Base-by-base conservation (phyloP, 2,329 filamentous ascomycete species). In the Verticillium longisporum region DNA sequence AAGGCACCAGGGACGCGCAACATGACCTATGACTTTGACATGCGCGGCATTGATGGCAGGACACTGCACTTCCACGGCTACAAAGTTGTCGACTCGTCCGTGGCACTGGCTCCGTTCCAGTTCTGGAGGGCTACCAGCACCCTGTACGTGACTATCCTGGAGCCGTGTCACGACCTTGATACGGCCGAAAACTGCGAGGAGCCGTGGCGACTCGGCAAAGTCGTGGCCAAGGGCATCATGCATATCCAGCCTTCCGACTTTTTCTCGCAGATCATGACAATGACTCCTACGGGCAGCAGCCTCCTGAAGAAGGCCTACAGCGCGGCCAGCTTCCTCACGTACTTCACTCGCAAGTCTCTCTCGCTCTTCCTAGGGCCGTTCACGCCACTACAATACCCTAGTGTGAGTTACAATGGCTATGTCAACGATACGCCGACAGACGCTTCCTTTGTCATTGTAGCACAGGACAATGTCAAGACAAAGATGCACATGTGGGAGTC, bases 41-140 rank as follows among this genome's bases (percentile, higher is more conserved):
- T 89, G 78, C 75, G 75, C 32, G 82, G 83, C 5, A 75, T 80
- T 4, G 74, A 83, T 62, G 83, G 82, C 14, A 73, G 77, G 55
- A 74, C 73, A 56, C 78, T 86, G 55, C 81, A 83, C 61, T 85
- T 89, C 68, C 78, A 86, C 63, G 86, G 85, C 0, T 85, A 82
- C 72, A 88, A 88, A 70, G 76, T 84, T 1, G 79, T 88, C 53
- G 82, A 88, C 69, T 81, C 85, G 3, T 83, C 82, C 0, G 82
- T 85, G 0, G 83, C 85, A 1, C 75, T 88, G 37, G 79, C 80
- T 1, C 79, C 82, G 1, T 66, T 75, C 50, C 77, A 81, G 63
- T 84, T 89, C 62, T 88, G 85, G 86, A 76, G 75, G 57, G 82
- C 85, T 2, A 86, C 85, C 1, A 86, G 80, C 21, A 88, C 84